These are phyloP conservation scores for Solanum verrucosum DNA, from an alignment of 257 asterid genomes.

Conservation along the genomic window DNA sequence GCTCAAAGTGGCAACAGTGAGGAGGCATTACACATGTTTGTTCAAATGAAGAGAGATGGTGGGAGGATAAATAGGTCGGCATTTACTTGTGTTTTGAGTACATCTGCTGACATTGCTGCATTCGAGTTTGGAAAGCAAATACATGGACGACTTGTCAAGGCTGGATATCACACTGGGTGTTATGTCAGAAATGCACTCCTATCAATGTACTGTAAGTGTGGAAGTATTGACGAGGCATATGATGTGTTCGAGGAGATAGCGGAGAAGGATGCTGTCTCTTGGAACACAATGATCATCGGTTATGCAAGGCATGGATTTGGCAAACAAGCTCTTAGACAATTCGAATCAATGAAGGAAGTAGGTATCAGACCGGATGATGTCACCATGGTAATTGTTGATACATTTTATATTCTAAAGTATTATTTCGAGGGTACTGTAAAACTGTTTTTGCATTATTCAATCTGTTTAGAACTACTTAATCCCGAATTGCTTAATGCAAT, in stretches of 20 bases:
- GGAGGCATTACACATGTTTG: constrained; percentile 51
- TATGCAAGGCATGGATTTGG: constrained; percentile 94
- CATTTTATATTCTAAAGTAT: not conserved
- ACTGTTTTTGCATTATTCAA: not conserved
- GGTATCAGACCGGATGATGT: constrained; percentile 66
- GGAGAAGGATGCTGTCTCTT: constrained; percentile 74
- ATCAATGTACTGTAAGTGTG: constrained; percentile 88
- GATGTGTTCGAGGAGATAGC: constrained; percentile 45
- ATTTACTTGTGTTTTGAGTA: constrained; percentile 61
- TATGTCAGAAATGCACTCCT: constrained; percentile 88
- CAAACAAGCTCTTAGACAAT: constrained; percentile 52
- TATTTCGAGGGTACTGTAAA: not conserved
- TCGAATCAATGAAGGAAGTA: constrained; percentile 49
- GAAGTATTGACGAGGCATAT: constrained; percentile 73
- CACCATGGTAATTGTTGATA: constrained; percentile 57
- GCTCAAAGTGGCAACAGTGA: constrained; percentile 66
- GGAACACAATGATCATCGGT: constrained; percentile 88
- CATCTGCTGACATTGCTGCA: constrained; percentile 82
- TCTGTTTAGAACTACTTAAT: not conserved
- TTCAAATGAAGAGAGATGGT: constrained; percentile 54
- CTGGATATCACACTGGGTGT: constrained; percentile 72
- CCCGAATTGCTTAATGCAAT: not conserved
- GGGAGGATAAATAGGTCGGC: constrained; percentile 56
- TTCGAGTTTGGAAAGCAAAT: constrained; percentile 88
- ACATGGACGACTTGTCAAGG: constrained; percentile 63